Evolutionary conservation across 768 basidiomycete genomes (phyloP).

Genomic region (Aureoboletus auriporus): DNA sequence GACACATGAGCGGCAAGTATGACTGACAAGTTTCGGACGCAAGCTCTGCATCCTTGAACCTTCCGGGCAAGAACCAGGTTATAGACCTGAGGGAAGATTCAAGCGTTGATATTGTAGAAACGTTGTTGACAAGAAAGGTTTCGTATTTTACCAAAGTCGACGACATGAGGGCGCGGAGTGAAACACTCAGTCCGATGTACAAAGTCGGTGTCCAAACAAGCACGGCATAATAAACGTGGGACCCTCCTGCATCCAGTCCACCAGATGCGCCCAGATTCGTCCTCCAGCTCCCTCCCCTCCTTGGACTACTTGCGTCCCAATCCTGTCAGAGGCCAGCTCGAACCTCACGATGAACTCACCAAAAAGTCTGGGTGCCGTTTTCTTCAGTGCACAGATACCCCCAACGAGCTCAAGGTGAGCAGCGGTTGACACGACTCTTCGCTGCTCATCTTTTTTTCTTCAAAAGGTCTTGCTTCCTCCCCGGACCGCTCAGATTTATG

Average conservation of each 20-base stretch:
- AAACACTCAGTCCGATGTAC: slow-evolving; percentile 16
- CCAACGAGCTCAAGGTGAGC: slow-evolving; percentile 66
- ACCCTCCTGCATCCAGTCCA: slow-evolving; percentile 4
- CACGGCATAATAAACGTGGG: slow-evolving; percentile 10
- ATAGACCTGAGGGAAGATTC: slow-evolving; percentile 87
- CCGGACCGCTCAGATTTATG: slow-evolving; percentile 60
- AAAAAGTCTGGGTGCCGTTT: slow-evolving; percentile 62
- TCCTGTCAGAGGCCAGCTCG: slow-evolving; percentile 72
- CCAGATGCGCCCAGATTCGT: slow-evolving; percentile 23
- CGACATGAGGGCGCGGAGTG: slow-evolving; percentile 41
- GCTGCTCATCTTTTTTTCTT: slow-evolving; percentile 6
- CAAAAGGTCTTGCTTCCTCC: slow-evolving; percentile 65
- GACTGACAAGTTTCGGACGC: slow-evolving; percentile 91
- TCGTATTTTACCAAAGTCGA: slow-evolving; percentile 72
- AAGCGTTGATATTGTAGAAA: slow-evolving; percentile 78
- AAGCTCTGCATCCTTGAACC: slow-evolving; percentile 96
- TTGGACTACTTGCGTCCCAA: slow-evolving; percentile 58
- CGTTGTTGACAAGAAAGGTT: slow-evolving; percentile 77
- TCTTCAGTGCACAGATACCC: slow-evolving; percentile 73
- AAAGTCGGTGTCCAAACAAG: slow-evolving; percentile 18
- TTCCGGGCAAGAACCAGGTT: slow-evolving; percentile 93
- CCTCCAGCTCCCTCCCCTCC: slow-evolving; percentile 26
- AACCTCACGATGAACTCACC: slow-evolving; percentile 51
- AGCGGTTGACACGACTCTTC: background rate
- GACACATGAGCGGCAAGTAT: slow-evolving; percentile 7